Base-by-base conservation (phyloP, 176 grass and related monocot genomes). In the Echinochloa phyllopogon region DNA sequence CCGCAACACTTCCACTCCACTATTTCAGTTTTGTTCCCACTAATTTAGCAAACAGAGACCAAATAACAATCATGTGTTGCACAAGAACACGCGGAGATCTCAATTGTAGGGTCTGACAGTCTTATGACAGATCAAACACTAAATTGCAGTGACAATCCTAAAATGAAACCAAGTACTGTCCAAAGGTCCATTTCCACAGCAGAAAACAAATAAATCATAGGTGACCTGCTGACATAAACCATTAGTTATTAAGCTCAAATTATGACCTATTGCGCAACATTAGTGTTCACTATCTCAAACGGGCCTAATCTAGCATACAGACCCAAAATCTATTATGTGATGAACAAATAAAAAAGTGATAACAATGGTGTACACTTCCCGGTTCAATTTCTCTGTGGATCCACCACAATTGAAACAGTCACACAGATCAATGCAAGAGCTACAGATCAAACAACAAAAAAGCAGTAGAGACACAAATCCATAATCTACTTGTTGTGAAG, bases 131-230 rank as follows among this genome's bases (percentile, higher is more conserved):
- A 83, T 74, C 55, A 74, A 38, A 83, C 29, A 83, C 16, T 24
- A 24, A 12, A 8, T 10, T 49, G 56, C 25, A 63, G 27, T 23
- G 27, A 5, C 37, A 82, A 29, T 47, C 24, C 6, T 6, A 37
- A 43, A 70, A 20, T 27, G n/a, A 53, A n/a, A 62, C 17, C 10
- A 71, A 33, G 10, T n/a, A n/a, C 18, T 4, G 5, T 5, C 0
- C 12, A 62, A 47, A 43, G 49, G 38, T 63, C 8, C 20, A 74
- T 7, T 36, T 65, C 58, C 45, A 75, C 21, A 42, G 20, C 13
- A 75, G 44, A n/a, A 65, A 83, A 65, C 12, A 75, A 39, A 51
- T 18, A 38, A 52, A 27, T 3, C 79, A 58, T 36, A 71, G 10
- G 10, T 23, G 10, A 24, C 42, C 15, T 64, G n/a, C 39, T 62